Conservation (phyloP, 176 grass and related monocot species). For the Carex parvula region DNA sequence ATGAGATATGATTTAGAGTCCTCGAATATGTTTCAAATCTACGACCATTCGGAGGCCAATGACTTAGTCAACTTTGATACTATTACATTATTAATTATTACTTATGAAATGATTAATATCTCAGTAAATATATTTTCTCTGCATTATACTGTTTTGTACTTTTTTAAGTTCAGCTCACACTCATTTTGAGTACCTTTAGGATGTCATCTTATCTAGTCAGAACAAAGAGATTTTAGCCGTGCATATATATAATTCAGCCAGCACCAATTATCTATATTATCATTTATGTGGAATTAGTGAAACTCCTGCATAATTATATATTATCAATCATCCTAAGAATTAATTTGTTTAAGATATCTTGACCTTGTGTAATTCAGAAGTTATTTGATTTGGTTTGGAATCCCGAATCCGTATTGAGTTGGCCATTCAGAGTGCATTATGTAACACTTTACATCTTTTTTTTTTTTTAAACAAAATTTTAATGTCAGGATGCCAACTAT, state of each 20-base stretch:
- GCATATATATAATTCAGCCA: constrained; percentile 17
- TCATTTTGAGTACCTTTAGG: not conserved
- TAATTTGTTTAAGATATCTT: not conserved
- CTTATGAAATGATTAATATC: not conserved
- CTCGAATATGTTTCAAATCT: too few species aligned
- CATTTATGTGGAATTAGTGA: not conserved
- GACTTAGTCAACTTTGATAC: too few species aligned
- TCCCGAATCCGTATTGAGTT: not conserved
- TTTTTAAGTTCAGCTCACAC: not conserved
- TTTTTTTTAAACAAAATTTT: constrained; percentile 14
- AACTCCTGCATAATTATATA: not conserved
- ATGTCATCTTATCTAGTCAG: not conserved
- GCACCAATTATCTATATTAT: not conserved
- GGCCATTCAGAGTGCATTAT: not conserved
- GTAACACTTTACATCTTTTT: constrained; percentile 2
- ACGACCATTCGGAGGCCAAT: too few species aligned
- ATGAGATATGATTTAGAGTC: too few species aligned
- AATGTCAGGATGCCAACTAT: constrained; percentile 77
- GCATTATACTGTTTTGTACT: not conserved
- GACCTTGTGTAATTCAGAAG: not conserved
- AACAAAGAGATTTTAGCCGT: not conserved
- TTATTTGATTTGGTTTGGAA: not conserved
- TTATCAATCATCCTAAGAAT: not conserved
- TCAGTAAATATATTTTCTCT: not conserved
- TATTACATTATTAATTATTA: too few species aligned